Base-by-base conservation (phyloP, 1,139 yeast species). In the Sugiyamaella pinicola region DNA sequence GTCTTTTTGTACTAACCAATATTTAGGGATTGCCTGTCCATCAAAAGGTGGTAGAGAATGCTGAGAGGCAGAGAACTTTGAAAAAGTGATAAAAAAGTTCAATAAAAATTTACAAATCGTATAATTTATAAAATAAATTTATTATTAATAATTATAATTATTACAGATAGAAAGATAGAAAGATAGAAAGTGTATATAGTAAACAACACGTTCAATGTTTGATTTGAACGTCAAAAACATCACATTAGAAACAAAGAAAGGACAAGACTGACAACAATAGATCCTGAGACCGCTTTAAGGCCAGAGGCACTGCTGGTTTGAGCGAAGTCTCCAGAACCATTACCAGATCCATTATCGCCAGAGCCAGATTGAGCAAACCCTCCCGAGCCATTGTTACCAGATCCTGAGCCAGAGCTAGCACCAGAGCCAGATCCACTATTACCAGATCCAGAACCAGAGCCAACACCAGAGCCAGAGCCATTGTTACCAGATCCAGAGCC, bases 41-140 rank as follows among this genome's bases (percentile, higher is more conserved):
- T 64, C 96, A 90, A 63, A 91, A 91, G 70, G 86, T 93, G 43
- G 86, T 95, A 18, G 80, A 87, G 68, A 87, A 86, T 65, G 96
- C 98, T 1, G 98, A 93, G 68, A 89, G 90, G 70, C 97, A 90
- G 71, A 80, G 97, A 64, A 91, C 93, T 3, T 47, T 65, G 61
- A 65, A 65, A 54, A 46, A 18, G 22, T 45, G 17, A 19, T n/a
- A n/a, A n/a, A n/a, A n/a, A n/a, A n/a, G n/a, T n/a, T n/a, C n/a
- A 26, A 26, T 26, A 26, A 26, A 9, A n/a, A n/a, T 26, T 26
- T 3, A 10, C 12, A 7, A 26, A 7, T 4, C n/a, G 28, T 24
- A 24, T 24, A 6, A 6, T 24, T 24, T 24, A 26, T 26, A 26
- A 3, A 26, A 29, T 45, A 17, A 22, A 34, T 15, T 34, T 43